Conservation (phyloP, 1,284 basidiomycete genomes). For the Pseudozyma pruni region DNA sequence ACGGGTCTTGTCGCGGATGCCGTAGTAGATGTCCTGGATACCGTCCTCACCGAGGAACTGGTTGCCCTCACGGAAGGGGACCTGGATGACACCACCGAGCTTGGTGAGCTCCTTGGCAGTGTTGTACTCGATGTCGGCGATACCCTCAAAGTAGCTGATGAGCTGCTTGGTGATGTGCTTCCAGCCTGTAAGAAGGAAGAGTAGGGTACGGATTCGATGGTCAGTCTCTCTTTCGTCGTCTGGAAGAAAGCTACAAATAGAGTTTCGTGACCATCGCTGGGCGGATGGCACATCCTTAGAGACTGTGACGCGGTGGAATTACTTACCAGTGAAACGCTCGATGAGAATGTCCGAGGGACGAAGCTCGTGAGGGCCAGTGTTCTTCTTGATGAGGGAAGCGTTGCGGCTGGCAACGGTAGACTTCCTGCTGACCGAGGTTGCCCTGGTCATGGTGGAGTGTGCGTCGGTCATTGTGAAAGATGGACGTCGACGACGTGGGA, state of each 20-base stretch:
- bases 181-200: conserved; percentile 74
- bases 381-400: conserved; percentile 69
- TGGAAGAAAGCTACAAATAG: too few relatives aligned
- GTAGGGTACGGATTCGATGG: too few relatives aligned
- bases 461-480: conserved; percentile 59
- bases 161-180: conserved; percentile 81
- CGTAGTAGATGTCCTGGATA: conserved; percentile 88
- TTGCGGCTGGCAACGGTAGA: conserved; percentile 68
- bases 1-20: conserved; percentile 88
- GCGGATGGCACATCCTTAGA: background rate
- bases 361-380: conserved; percentile 77
- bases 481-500: conserved; percentile 25
- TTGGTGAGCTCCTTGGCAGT: conserved; percentile 93
- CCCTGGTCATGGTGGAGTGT: conserved; percentile 63
- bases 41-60: conserved; percentile 67
- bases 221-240: background rate
- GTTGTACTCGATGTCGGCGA: conserved; percentile 74
- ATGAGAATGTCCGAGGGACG: conserved; percentile 95
- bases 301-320: background rate
- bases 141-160: conserved; percentile 75
- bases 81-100: conserved; percentile 96
- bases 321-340: conserved; percentile 75
- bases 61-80: conserved; percentile 93
- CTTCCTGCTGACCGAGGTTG: conserved; percentile 65
- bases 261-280: too few relatives aligned